These are phyloP conservation scores for Candida multigemmis DNA, from an alignment of 805 yeast genomes.

Conservation along the genomic window DNA sequence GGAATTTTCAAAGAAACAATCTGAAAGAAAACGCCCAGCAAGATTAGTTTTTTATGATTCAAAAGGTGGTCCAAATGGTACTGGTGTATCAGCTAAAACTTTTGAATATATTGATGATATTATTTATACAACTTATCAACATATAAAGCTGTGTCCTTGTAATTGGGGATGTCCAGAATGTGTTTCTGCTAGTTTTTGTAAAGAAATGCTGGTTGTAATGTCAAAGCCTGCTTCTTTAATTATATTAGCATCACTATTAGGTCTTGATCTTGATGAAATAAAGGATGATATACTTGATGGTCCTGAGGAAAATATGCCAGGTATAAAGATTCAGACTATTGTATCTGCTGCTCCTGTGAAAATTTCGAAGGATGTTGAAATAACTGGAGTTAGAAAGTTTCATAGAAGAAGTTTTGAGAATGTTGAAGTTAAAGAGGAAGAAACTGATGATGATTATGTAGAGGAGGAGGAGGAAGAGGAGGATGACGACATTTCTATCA, in stretches of 20 bases:
- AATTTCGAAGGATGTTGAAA: slow-evolving; percentile 49
- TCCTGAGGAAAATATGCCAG: slow-evolving; percentile 72
- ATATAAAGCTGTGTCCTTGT: slow-evolving; percentile 58
- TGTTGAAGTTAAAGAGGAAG: too few relatives aligned
- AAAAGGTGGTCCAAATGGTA: slow-evolving; percentile 71
- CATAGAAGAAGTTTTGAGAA: too few relatives aligned
- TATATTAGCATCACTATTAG: slow-evolving; percentile 54
- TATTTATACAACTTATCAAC: slow-evolving; percentile 46
- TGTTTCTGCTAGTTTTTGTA: slow-evolving; percentile 75
- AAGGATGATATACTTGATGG: slow-evolving; percentile 48
- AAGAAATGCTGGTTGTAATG: slow-evolving; percentile 71
- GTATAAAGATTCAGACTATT: slow-evolving; percentile 58
- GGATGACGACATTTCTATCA: too few relatives aligned
- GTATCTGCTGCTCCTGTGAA: slow-evolving; percentile 42
- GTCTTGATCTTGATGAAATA: slow-evolving; percentile 37
- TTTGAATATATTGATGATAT: slow-evolving; percentile 71
- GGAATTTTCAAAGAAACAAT: slow-evolving; percentile 74
- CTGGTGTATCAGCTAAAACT: slow-evolving; percentile 73
- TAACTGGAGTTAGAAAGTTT: slow-evolving; percentile 13
- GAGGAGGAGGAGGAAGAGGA: slow-evolving; percentile 27
- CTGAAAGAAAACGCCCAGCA: slow-evolving; percentile 74
- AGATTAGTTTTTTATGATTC: slow-evolving; percentile 78
- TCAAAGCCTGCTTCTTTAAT: slow-evolving; percentile 82
- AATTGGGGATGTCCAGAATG: slow-evolving; percentile 82
- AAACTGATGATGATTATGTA: slow-evolving; percentile 6